Evolutionary conservation across 2,329 filamentous ascomycete genomes (phyloP), one percentile per base, ranked within the genome.

Genomic region (Colletotrichum kahawae): DNA sequence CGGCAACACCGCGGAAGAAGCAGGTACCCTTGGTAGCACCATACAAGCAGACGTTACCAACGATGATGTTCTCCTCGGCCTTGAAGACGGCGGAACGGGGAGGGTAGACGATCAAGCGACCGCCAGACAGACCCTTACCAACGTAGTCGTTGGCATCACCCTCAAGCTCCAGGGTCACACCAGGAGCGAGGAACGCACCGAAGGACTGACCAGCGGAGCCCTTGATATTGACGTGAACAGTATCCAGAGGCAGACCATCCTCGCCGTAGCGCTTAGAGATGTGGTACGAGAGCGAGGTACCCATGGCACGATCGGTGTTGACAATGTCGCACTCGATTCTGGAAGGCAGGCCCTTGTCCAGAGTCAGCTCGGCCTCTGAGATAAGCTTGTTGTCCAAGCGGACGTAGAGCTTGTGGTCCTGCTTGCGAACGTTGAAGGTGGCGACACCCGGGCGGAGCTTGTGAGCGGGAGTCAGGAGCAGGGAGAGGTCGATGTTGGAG

Each of bases 91-190:
- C 95, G 60, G 94, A 92, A 62, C 96, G 94, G 63, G 96, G 95
- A 76, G 96, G 96, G 84, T 98, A 98, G 81, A 98, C 90, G 81
- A 98, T 98, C 78, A 98, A 87, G 71, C 96, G 94, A 83, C 96
- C 96, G 83, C 96, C 96, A 70, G 96, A 98, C 36, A 98, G 88
- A 82, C 96, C 95, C 89, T 98, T 98, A 79, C 96, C 96, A 71
- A 98, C 96, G 80, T 98, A 98, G 83, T 98, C 96, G 84, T 98
- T 98, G 82, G 95, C 89, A 83, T 98, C 96, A 85, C 96, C 96
- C 87, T 98, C 96, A 51, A 98, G 92, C 85, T 98, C 96, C 62
- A 98, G 88, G 1, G 96, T 98, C 60, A 98, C 93, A 90, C 96
- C 96, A 76, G 96, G 95, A 60, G 96, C 96, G 73, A 98, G 90